Percentiles rank a stretch among this genome's conserved stretches.
phyloP scores from a whole-genome alignment of 768 basidiomycete genomes.

The Scleroderma citrinum region DNA sequence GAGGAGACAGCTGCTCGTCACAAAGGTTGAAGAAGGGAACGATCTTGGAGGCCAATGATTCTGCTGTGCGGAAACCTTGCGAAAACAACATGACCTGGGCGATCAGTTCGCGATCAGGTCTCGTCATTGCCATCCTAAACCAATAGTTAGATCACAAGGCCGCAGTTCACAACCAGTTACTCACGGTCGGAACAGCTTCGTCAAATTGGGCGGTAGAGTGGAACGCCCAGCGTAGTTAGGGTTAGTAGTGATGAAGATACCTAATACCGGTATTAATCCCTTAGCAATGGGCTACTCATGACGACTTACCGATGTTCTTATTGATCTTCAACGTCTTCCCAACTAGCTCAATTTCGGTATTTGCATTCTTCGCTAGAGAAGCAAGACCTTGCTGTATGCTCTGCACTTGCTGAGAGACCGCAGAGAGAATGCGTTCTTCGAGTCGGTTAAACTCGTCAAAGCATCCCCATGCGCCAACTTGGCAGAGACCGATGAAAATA shows the following conservation, averaged over 20 bases:
- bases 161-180: constrained; percentile 23
- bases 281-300: background rate
- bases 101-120: constrained; percentile 96
- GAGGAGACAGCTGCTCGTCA: constrained; percentile 92
- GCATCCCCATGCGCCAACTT: constrained; percentile 99
- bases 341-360: constrained; percentile 90
- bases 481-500: constrained; percentile 97
- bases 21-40: constrained; percentile 99
- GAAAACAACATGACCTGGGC: constrained; percentile 99
- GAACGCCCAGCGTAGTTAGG: constrained; percentile 99
- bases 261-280: constrained; percentile 31
- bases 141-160: constrained; percentile 3
- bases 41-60: constrained; percentile 95
- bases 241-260: constrained; percentile 98
- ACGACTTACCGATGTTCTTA: constrained; percentile 73
- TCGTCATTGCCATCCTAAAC: constrained; percentile 94
- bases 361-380: constrained; percentile 75
- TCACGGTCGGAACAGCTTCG: constrained; percentile 90
- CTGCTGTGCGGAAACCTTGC: constrained; percentile 97
- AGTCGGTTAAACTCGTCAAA: constrained; percentile 98
- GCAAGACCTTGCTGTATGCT: constrained; percentile 95
- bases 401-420: constrained; percentile 98
- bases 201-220: constrained; percentile 78
- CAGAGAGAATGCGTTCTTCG: constrained; percentile 95
- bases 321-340: constrained; percentile 92